Conservation (phyloP, 192 early-diverging fungal genomes). For the Bifiguratus adelaidae region DNA sequence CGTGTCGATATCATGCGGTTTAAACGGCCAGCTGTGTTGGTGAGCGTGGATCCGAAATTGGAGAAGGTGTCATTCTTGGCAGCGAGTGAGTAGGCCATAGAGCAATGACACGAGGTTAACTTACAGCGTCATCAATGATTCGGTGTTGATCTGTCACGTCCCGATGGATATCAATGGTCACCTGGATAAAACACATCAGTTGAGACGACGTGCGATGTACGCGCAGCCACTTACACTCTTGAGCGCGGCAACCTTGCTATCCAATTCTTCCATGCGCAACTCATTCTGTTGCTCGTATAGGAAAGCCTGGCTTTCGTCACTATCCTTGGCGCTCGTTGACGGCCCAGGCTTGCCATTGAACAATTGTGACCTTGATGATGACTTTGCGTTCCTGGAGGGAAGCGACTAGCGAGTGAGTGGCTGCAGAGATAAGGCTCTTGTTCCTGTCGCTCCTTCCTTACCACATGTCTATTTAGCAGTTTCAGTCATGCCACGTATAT, state of each 20-base stretch:
- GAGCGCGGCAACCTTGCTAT: conserved; percentile 36
- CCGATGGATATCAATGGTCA: conserved; percentile 32
- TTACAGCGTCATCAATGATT: conserved; percentile 25
- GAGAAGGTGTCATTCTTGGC: conserved; percentile 12
- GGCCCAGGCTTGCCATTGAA: too few species aligned
- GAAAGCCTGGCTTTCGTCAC: conserved; percentile 7
- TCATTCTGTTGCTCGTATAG: conserved; percentile 44
- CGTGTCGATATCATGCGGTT: conserved; percentile 27
- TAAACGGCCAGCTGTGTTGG: conserved; percentile 14
- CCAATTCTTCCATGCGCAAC: conserved; percentile 36
- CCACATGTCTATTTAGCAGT: too few species aligned
- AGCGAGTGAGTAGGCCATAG: background rate
- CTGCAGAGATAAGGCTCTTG: too few species aligned
- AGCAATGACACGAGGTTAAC: background rate
- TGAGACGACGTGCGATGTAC: too few species aligned
- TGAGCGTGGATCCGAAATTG: conserved; percentile 9
- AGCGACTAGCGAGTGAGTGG: too few species aligned
- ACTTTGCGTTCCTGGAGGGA: too few species aligned
- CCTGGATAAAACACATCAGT: too few species aligned
- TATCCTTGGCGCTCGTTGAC: too few species aligned
- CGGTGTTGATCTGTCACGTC: conserved; percentile 27
- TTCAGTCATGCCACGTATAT: too few species aligned
- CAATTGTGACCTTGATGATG: too few species aligned
- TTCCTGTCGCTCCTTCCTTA: too few species aligned
- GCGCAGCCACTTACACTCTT: conserved; percentile 28